phyloP scores from a whole-genome alignment of 805 yeast genomes.

The Pichia thaimueangensis region DNA sequence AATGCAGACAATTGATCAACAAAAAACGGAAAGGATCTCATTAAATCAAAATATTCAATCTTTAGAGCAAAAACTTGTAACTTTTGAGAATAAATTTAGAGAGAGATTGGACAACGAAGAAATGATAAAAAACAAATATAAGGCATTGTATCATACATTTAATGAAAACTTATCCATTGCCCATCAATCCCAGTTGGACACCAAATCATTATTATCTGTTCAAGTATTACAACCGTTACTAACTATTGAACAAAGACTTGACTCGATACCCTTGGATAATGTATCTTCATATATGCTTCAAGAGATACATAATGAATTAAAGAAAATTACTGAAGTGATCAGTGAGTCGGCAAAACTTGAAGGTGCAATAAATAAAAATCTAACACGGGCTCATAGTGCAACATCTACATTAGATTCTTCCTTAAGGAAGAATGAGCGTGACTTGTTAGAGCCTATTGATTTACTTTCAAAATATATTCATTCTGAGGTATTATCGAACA shows the following conservation, averaged over 20 bases:
- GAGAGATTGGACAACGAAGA: conserved; percentile 15
- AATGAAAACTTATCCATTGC: background rate
- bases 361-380: background rate
- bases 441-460: background rate
- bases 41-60: conserved; percentile 7
- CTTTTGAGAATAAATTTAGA: conserved; percentile 30
- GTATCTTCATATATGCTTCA: too few relatives aligned
- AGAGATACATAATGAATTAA: background rate
- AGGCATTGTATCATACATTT: conserved; percentile 2
- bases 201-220: background rate
- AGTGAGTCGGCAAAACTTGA: background rate
- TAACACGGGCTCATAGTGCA: background rate
- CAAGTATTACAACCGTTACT: conserved; percentile 2
- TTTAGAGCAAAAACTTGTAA: conserved; percentile 28
- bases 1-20: conserved; percentile 15
- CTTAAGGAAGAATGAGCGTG: background rate
- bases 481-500: background rate
- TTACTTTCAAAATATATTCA: background rate
- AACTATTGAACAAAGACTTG: background rate
- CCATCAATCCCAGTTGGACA: conserved; percentile 4
- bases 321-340: background rate
- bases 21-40: conserved; percentile 21
- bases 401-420: background rate
- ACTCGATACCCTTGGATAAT: background rate
- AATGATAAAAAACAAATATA: conserved; percentile 2